These are phyloP conservation scores for Simplicillium sp. DNA, from an alignment of 2,329 filamentous ascomycete genomes.

Conservation along the genomic window DNA sequence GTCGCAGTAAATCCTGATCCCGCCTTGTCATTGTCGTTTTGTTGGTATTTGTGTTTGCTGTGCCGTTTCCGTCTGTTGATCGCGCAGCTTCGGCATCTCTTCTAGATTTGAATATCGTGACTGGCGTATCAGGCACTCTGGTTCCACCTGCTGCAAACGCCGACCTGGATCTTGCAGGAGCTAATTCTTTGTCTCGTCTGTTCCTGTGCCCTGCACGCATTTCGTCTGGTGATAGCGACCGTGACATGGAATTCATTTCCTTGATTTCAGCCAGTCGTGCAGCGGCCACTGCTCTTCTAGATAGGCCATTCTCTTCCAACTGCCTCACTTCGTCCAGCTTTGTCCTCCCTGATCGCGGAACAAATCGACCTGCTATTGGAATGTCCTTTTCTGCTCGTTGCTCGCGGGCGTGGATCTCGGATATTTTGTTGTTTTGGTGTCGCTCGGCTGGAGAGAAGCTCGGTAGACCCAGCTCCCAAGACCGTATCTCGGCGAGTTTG, in stretches of 20 bases:
- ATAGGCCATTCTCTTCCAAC: slow-evolving; percentile 32
- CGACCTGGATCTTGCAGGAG: slow-evolving; percentile 10
- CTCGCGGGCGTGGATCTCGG: slow-evolving; percentile 26
- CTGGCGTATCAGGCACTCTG: slow-evolving; percentile 26
- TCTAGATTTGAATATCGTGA: slow-evolving; percentile 26
- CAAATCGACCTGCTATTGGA: slow-evolving; percentile 18
- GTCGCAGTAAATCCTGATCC: slow-evolving; percentile 38
- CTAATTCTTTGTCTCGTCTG: no score
- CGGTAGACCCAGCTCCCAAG: slow-evolving; percentile 20
- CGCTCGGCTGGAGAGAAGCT: background rate
- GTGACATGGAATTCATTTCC: slow-evolving; percentile 35
- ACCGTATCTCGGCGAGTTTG: slow-evolving; percentile 34
- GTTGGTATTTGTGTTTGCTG: background rate
- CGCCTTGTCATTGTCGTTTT: slow-evolving; percentile 9
- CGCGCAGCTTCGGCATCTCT: slow-evolving; percentile 2
- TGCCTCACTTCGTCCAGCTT: slow-evolving; percentile 39
- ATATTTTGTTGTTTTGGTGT: slow-evolving; percentile 19
- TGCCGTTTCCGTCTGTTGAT: slow-evolving; percentile 1
- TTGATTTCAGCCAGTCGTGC: slow-evolving; percentile 43
- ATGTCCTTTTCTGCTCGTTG: slow-evolving; percentile 19
- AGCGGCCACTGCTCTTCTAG: slow-evolving; percentile 36
- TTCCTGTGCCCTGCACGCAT: background rate
- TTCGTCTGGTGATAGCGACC: slow-evolving; percentile 32
- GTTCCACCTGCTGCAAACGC: slow-evolving; percentile 20
- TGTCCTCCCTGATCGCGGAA: slow-evolving; percentile 26